phyloP scores from a whole-genome alignment of 208 protist species.

The Crithidia sp. region DNA sequence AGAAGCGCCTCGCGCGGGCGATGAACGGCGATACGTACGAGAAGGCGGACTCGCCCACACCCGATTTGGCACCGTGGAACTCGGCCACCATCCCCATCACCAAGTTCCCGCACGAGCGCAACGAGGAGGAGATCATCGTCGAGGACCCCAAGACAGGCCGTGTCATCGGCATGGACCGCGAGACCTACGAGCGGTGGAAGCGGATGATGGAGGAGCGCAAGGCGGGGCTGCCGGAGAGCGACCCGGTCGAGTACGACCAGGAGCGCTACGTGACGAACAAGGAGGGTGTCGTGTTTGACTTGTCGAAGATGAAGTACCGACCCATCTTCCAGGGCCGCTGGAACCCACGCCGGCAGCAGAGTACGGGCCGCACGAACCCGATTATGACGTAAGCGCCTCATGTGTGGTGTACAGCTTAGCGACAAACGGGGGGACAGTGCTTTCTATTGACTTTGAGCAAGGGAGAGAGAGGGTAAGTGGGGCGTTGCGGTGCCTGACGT shows the following conservation, averaged over 20 bases:
- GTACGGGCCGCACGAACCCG: conserved; percentile 84
- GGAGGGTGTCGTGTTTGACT: conserved; percentile 85
- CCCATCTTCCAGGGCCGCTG: conserved; percentile 87
- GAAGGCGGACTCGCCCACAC: conserved; percentile 58
- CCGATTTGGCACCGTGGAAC: conserved; percentile 82
- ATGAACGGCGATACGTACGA: conserved; percentile 17
- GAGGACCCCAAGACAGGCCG: conserved; percentile 89
- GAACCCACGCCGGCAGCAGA: conserved; percentile 82
- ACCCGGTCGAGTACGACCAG: conserved; percentile 90
- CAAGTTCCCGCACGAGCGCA: conserved; percentile 85
- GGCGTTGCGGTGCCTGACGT: no score
- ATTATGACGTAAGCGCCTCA: conserved; percentile 68
- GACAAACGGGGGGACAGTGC: no score
- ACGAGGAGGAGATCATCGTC: conserved; percentile 87
- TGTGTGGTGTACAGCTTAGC: no score
- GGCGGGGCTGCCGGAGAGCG: conserved; percentile 65
- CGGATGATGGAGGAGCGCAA: conserved; percentile 86
- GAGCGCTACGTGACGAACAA: conserved; percentile 90
- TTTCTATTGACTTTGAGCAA: background rate
- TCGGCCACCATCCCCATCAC: conserved; percentile 86
- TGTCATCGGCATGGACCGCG: conserved; percentile 87
- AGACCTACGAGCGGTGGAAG: conserved; percentile 85
- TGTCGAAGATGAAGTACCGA: conserved; percentile 89
- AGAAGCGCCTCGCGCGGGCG: conserved; percentile 54
- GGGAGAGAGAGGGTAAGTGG: background rate